Conservation (phyloP, 768 basidiomycete species). For the Lactarius tabidus region DNA sequence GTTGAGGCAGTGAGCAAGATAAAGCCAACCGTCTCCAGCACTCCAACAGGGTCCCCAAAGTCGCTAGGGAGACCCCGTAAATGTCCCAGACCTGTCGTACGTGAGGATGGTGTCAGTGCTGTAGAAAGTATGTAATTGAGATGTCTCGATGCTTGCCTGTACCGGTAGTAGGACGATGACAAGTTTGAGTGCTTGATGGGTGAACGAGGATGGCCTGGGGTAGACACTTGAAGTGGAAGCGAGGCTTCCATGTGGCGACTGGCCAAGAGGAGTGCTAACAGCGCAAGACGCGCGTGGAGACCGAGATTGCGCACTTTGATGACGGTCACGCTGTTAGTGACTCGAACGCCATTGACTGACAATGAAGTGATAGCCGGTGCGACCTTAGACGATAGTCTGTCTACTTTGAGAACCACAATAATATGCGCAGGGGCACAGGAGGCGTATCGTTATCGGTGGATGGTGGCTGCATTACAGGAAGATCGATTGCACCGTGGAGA, state of each 20-base stretch:
- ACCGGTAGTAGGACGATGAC: slow-evolving; percentile 30
- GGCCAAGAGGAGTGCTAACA: slow-evolving; percentile 63
- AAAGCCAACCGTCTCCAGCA: slow-evolving; percentile 72
- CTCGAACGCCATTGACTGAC: slow-evolving; percentile 25
- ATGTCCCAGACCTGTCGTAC: slow-evolving; percentile 50
- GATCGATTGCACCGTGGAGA: slow-evolving; percentile 72
- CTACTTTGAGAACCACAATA: slow-evolving; percentile 71
- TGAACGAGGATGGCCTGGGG: slow-evolving; percentile 36
- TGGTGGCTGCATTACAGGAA: slow-evolving; percentile 36
- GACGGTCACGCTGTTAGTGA: slow-evolving; percentile 53
- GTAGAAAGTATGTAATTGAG: slow-evolving; percentile 31
- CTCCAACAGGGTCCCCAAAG: slow-evolving; percentile 64
- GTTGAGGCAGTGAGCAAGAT: slow-evolving; percentile 41
- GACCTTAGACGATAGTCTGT: slow-evolving; percentile 37
- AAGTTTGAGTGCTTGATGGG: slow-evolving; percentile 53
- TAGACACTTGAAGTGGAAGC: slow-evolving; percentile 37
- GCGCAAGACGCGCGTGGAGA: slow-evolving; percentile 66
- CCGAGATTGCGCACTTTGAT: slow-evolving; percentile 65
- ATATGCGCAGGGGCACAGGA: slow-evolving; percentile 61
- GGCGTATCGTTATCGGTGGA: slow-evolving; percentile 31
- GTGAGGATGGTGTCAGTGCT: slow-evolving; percentile 43
- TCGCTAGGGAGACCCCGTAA: slow-evolving; percentile 66
- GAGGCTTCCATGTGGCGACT: slow-evolving; percentile 57
- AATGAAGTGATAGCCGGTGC: slow-evolving; percentile 37
- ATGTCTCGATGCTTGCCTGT: slow-evolving; percentile 48